Conservation (phyloP, 2,329 filamentous ascomycete species). For the Botrytis tulipae region DNA sequence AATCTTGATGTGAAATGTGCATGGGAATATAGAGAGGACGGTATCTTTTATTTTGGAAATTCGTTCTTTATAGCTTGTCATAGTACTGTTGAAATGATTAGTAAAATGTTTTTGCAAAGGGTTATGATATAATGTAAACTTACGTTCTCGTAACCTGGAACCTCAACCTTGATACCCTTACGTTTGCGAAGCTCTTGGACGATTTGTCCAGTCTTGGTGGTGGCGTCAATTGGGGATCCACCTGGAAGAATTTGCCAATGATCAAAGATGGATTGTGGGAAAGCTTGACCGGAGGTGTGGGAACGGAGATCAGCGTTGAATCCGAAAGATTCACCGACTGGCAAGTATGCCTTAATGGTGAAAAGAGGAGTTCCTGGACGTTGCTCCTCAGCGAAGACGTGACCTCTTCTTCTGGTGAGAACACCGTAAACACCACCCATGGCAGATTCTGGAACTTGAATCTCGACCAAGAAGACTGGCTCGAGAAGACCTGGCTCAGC, state of each 20-base stretch:
- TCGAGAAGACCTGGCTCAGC: conserved; percentile 90
- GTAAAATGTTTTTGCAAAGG: conserved; percentile 28
- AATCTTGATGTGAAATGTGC: conserved; percentile 29
- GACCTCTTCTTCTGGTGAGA: conserved; percentile 94
- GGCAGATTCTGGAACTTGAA: conserved; percentile 95
- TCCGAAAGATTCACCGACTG: conserved; percentile 96
- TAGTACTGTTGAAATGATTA: conserved; percentile 72
- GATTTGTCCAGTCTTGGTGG: conserved; percentile 77
- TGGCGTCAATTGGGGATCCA: conserved; percentile 84
- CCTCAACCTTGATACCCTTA: conserved; percentile 98
- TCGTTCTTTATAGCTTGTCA: conserved; percentile 83
- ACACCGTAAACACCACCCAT: conserved; percentile 99
- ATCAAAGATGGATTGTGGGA: conserved; percentile 98
- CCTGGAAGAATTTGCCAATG: conserved; percentile 97
- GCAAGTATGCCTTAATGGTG: conserved; percentile 97
- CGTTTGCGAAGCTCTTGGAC: conserved; percentile 93
- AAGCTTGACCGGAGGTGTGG: conserved; percentile 93
- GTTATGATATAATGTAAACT: conserved; percentile 47
- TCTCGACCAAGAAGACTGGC: conserved; percentile 98
- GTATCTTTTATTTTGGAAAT: conserved; percentile 37
- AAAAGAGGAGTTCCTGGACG: conserved; percentile 97
- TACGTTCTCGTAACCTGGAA: conserved; percentile 93
- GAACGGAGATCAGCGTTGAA: conserved; percentile 97
- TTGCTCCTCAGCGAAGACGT: conserved; percentile 99
- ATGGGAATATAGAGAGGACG: conserved; percentile 31